phyloP scores from a whole-genome alignment of 2,329 filamentous ascomycete species.

The Niveomyces coronatus region DNA sequence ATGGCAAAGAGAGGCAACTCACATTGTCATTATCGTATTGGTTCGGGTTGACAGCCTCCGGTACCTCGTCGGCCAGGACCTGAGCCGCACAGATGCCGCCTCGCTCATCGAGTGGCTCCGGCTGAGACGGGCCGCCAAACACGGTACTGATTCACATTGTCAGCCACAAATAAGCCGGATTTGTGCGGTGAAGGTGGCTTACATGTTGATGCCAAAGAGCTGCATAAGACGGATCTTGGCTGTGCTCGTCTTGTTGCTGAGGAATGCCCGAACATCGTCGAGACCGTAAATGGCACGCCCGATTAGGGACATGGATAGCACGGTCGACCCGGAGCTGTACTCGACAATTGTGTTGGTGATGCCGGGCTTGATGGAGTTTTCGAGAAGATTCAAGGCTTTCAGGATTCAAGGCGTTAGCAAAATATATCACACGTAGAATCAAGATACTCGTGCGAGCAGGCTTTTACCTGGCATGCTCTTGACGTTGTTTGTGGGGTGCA shows the following conservation, averaged over 20 bases:
- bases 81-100: constrained; percentile 42
- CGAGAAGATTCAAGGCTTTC: constrained; percentile 40
- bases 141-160: constrained; percentile 29
- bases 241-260: constrained; percentile 48
- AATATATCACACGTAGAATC: too few relatives aligned
- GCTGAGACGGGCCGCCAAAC: constrained; percentile 49
- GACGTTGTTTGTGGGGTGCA: constrained; percentile 54
- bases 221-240: constrained; percentile 45
- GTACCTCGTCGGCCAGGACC: constrained; percentile 29
- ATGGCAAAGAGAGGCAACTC: neutral
- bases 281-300: constrained; percentile 40
- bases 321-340: constrained; percentile 52
- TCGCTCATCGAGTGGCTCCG: constrained; percentile 41
- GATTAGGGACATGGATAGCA: constrained; percentile 48
- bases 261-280: constrained; percentile 41
- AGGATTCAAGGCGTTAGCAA: too few relatives aligned
- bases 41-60: constrained; percentile 39
- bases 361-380: constrained; percentile 25
- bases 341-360: constrained; percentile 44
- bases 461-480: constrained; percentile 47
- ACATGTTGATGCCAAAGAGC: constrained; percentile 48
- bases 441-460: too few relatives aligned
- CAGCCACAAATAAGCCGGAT: neutral
- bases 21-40: constrained; percentile 44
- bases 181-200: constrained; percentile 11